These are phyloP conservation scores for Linanthus parryae DNA, from an alignment of 148 eudicot species.

Conservation along the genomic window DNA sequence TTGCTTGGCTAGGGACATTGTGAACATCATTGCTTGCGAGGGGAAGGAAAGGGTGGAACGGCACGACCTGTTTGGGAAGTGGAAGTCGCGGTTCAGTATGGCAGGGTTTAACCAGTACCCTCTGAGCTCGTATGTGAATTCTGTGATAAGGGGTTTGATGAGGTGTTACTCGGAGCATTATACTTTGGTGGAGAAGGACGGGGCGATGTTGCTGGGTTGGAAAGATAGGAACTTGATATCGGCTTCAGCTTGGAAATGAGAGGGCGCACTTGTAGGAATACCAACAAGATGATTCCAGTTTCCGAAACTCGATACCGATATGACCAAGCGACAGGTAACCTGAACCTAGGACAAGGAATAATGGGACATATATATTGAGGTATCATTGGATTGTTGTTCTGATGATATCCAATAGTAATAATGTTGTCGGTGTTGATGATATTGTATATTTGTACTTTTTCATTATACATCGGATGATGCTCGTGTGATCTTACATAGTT, in stretches of 20 bases:
- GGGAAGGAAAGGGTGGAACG: constrained; percentile 85
- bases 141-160: constrained; percentile 57
- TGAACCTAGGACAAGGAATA: too few relatives aligned
- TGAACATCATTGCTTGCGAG: constrained; percentile 83
- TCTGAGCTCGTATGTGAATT: constrained; percentile 70
- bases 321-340: too few relatives aligned
- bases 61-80: constrained; percentile 84
- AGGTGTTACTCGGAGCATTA: constrained; percentile 69
- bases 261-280: too few relatives aligned
- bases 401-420: too few relatives aligned
- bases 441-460: too few relatives aligned
- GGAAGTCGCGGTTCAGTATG: constrained; percentile 84
- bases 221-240: constrained; percentile 73
- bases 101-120: constrained; percentile 73
- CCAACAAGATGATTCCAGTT: too few relatives aligned
- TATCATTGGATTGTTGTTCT: too few relatives aligned
- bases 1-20: constrained; percentile 83
- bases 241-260: constrained; percentile 97
- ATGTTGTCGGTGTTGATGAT: too few relatives aligned
- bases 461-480: too few relatives aligned
- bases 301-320: too few relatives aligned
- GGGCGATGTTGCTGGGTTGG: constrained; percentile 87
- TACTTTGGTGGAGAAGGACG: constrained; percentile 72
- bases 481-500: too few relatives aligned
- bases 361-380: too few relatives aligned